phyloP scores from a whole-genome alignment of 345 rosid species.

The Turritis glabra region DNA sequence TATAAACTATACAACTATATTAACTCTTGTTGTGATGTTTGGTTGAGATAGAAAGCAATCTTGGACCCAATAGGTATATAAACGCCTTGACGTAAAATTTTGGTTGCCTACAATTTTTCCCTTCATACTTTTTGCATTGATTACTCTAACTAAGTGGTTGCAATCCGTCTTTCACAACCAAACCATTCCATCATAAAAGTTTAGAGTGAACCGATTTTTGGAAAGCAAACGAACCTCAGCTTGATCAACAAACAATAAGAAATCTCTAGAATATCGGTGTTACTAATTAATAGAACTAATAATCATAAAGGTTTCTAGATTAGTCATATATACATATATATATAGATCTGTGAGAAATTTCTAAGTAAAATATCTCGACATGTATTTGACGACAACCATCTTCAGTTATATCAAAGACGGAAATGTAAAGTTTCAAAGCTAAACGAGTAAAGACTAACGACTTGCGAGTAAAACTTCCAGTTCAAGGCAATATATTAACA shows the following conservation, averaged over 20 bases:
- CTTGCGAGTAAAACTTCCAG: constrained; percentile 11
- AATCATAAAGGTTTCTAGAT: constrained; percentile 1
- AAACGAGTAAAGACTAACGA: constrained; percentile 22
- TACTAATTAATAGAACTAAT: no score
- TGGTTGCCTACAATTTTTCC: neutral
- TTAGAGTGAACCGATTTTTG: no score
- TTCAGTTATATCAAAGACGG: neutral
- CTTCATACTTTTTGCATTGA: neutral
- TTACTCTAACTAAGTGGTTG: neutral
- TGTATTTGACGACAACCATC: constrained; percentile 17
- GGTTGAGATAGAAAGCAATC: neutral
- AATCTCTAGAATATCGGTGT: no score
- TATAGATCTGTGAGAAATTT: constrained; percentile 19
- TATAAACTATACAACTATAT: neutral
- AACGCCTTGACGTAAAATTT: neutral
- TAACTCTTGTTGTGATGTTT: neutral
- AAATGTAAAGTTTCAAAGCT: constrained; percentile 23
- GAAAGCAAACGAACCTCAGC: no score
- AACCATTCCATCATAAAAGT: neutral
- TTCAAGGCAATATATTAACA: constrained; percentile 17
- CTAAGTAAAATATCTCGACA: neutral
- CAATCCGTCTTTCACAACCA: neutral
- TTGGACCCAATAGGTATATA: neutral
- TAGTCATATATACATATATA: no score
- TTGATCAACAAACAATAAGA: no score